These are phyloP conservation scores for Scheffersomyces ergatensis DNA, from an alignment of 805 yeast species.

Conservation along the genomic window DNA sequence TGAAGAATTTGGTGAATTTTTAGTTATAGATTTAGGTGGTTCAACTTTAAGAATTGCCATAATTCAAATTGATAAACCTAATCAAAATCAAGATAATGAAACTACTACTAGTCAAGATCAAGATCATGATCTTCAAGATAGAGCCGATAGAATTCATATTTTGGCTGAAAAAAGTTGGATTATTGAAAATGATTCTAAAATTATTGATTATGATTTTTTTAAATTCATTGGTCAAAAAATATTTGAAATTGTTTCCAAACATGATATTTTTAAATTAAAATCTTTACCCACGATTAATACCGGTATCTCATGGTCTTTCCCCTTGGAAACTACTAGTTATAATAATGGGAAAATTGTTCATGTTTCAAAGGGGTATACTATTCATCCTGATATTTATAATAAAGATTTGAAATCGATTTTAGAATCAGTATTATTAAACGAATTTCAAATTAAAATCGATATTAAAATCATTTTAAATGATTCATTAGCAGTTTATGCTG, in stretches of 20 bases:
- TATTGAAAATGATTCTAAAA: slow-evolving; percentile 36
- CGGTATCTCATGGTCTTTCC: slow-evolving; percentile 61
- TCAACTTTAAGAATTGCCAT: slow-evolving; percentile 48
- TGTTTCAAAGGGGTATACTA: slow-evolving; percentile 61
- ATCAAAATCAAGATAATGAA: background rate
- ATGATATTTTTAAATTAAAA: slow-evolving; percentile 11
- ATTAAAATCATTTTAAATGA: slow-evolving; percentile 57
- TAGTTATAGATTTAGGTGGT: slow-evolving; percentile 58
- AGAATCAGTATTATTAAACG: slow-evolving; percentile 24
- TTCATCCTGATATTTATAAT: slow-evolving; percentile 41
- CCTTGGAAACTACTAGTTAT: slow-evolving; percentile 40
- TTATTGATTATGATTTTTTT: slow-evolving; percentile 42
- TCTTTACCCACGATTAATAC: slow-evolving; percentile 22
- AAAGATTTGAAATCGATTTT: slow-evolving; percentile 42
- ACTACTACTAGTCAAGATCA: background rate
- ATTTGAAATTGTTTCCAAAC: slow-evolving; percentile 16
- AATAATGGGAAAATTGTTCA: slow-evolving; percentile 45
- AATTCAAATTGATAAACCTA: slow-evolving; percentile 25
- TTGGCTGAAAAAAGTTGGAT: slow-evolving; percentile 36
- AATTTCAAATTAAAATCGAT: slow-evolving; percentile 23
- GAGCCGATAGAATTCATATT: slow-evolving; percentile 22
- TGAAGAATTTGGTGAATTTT: slow-evolving; percentile 32
- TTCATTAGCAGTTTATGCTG: slow-evolving; percentile 61
- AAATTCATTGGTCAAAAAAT: slow-evolving; percentile 37
- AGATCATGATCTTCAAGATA: too few relatives aligned